Percentiles rank a stretch among this genome's conserved stretches.
These are phyloP conservation scores for Phytophthora macrochlamydospora DNA, from an alignment of 352 stramenopile species.

Conservation along the genomic window DNA sequence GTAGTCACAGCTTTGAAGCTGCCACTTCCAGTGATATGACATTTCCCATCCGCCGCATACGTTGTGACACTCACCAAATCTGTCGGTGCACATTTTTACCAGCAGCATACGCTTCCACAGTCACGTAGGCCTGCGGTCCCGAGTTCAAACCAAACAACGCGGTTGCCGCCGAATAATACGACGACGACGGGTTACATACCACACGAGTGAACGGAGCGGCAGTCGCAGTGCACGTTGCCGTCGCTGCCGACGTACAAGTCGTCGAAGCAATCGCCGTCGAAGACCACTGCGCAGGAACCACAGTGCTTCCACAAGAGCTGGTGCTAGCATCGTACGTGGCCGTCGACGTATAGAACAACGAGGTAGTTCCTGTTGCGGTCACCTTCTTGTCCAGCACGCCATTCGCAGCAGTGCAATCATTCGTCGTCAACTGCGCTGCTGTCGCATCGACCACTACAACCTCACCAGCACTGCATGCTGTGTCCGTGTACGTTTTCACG, in stretches of 20 bases:
- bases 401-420: slow-evolving; percentile 2
- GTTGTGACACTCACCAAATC: neutral
- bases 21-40: neutral
- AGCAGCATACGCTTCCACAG: neutral
- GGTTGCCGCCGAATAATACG: neutral
- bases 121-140: neutral
- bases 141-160: neutral
- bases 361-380: neutral
- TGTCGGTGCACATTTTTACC: neutral
- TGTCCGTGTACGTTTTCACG: neutral
- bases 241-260: neutral
- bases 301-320: neutral
- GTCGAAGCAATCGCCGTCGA: neutral
- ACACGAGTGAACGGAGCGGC: neutral
- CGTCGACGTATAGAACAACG: slow-evolving; percentile 1
- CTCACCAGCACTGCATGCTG: neutral
- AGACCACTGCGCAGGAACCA: neutral
- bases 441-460: neutral
- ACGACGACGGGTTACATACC: neutral
- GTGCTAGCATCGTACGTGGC: neutral
- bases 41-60: slow-evolving; percentile 1
- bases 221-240: neutral
- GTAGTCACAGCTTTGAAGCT: neutral
- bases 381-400: slow-evolving; percentile 4
- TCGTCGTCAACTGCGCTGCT: neutral